Base-by-base conservation (phyloP, 192 early-diverging fungal species). In the Podochytrium sp. region DNA sequence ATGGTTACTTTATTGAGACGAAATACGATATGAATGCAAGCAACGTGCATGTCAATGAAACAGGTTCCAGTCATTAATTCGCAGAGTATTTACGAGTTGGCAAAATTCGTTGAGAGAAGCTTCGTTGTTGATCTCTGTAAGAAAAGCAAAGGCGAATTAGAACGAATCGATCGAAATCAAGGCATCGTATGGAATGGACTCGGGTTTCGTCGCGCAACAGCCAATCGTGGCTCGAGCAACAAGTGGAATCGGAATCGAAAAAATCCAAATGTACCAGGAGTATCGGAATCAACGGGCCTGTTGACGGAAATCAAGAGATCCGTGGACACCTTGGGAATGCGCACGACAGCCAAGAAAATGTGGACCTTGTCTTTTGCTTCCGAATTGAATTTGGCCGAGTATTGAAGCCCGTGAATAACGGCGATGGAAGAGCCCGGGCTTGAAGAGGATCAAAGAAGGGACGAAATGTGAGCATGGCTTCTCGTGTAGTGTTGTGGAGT, bases 281-380 rank as follows among this genome's bases (percentile, higher is more conserved):
- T 50, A 1, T 69, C 66, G 2, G n/a, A 30, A 55, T 76, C 70
- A 1, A 89, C 58, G 0, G 93, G 93, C 0, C 85, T 84, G 73
- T 97, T 96, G 52, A 88, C 80, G 0, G 93, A 88, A 2, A 97
- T 81, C 3, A 96, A 82, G 12, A 97, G 71, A 60, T 97, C 95
- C 0, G 93, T 92, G 3, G 75, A 47, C 14, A 91, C 87, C 1
- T 84, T 71, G 0, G 90, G 87, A 41, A 97, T 50, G 20, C 94
- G 86, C 25, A 95, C 47, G 14, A 94, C 80, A 7, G 91, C 89
- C 79, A 98, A 78, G 23, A 89, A 80, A 33, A 96, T 79, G 39
- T 83, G 73, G 0, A 96, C 85, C 0, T 73, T 23, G 78, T 94
- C 94, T 2, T 77, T 73, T 0, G 87, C 90, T 18, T 79, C 12